phyloP scores from a whole-genome alignment of 2,329 filamentous ascomycete species.

The Pyrenochaeta sp. region DNA sequence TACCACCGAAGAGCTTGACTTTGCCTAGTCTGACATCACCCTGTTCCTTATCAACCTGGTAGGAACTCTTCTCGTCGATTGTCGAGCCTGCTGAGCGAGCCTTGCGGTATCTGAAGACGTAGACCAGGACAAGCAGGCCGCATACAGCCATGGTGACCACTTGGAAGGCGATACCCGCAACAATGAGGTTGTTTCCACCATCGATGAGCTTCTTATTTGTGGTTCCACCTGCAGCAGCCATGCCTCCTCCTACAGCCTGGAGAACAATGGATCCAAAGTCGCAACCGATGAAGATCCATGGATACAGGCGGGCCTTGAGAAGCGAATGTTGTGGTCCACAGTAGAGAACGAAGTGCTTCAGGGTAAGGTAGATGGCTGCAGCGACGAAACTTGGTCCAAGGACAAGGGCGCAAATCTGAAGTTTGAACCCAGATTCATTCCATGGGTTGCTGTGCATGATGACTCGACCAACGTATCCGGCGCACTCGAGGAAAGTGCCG shows the following conservation, averaged over 20 bases:
- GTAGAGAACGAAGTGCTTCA: slow-evolving; percentile 56
- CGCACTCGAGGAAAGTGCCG: slow-evolving; percentile 51
- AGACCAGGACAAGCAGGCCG: slow-evolving; percentile 47
- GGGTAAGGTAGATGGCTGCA: slow-evolving; percentile 56
- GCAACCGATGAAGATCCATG: slow-evolving; percentile 65
- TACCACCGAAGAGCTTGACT: slow-evolving; percentile 28
- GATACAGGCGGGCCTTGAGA: slow-evolving; percentile 54
- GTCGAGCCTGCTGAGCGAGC: slow-evolving; percentile 10
- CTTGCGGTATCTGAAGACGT: slow-evolving; percentile 35
- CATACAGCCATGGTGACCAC: slow-evolving; percentile 61
- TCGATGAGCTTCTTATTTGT: slow-evolving; percentile 44
- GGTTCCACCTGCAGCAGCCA: slow-evolving; percentile 54
- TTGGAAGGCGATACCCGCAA: slow-evolving; percentile 63
- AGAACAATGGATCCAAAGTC: slow-evolving; percentile 63
- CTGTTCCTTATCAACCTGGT: slow-evolving; percentile 30
- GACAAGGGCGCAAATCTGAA: slow-evolving; percentile 54
- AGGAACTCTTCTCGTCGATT: slow-evolving; percentile 30
- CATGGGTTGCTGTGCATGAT: slow-evolving; percentile 54
- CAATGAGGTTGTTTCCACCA: slow-evolving; percentile 61
- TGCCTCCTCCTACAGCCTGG: slow-evolving; percentile 63
- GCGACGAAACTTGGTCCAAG: slow-evolving; percentile 55
- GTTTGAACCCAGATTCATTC: slow-evolving; percentile 51
- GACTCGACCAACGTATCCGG: slow-evolving; percentile 54
- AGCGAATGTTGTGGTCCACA: slow-evolving; percentile 52
- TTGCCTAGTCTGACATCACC: slow-evolving; percentile 21